Evolutionary conservation across 495 filamentous ascomycete species (phyloP).

Genomic region (Penicillium cinerascens): DNA sequence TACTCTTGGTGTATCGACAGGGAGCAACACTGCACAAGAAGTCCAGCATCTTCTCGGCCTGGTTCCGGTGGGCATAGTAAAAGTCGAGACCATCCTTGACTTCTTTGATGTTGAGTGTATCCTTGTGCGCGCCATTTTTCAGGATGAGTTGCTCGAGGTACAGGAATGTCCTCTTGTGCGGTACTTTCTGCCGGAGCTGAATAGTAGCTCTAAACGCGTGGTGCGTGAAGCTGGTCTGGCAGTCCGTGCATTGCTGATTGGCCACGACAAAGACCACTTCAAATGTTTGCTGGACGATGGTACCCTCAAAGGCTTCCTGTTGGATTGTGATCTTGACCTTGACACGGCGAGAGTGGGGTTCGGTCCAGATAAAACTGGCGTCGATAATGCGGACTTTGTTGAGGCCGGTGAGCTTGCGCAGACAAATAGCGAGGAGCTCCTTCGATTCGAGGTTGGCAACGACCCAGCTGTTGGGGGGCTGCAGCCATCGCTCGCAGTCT

Average conservation of each 20-base stretch:
- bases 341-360: slow-evolving; percentile 87
- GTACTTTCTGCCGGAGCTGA: slow-evolving; percentile 94
- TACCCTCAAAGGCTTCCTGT: slow-evolving; percentile 65
- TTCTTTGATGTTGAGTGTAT: slow-evolving; percentile 96
- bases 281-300: slow-evolving; percentile 88
- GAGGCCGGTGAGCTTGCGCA: slow-evolving; percentile 76
- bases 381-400: slow-evolving; percentile 88
- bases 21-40: slow-evolving; percentile 76
- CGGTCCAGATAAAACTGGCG: slow-evolving; percentile 96
- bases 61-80: slow-evolving; percentile 82
- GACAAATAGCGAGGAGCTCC: slow-evolving; percentile 84
- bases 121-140: slow-evolving; percentile 85
- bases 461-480: slow-evolving; percentile 83
- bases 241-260: slow-evolving; percentile 71
- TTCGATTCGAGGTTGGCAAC: slow-evolving; percentile 77
- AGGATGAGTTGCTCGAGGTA: slow-evolving; percentile 96
- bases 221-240: slow-evolving; percentile 79
- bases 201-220: slow-evolving; percentile 86
- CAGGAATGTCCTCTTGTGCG: slow-evolving; percentile 95
- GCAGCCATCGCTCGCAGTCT: slow-evolving; percentile 92
- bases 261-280: slow-evolving; percentile 89
- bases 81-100: slow-evolving; percentile 93
- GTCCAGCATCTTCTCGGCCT: slow-evolving; percentile 88
- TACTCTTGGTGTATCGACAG: slow-evolving; percentile 74
- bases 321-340: slow-evolving; percentile 94